A percentile compares a stretch with the other conserved stretches of the same genome.
Evolutionary conservation across 2,329 filamentous ascomycete genomes (phyloP).

Genomic region (Cladosporium sp.): DNA sequence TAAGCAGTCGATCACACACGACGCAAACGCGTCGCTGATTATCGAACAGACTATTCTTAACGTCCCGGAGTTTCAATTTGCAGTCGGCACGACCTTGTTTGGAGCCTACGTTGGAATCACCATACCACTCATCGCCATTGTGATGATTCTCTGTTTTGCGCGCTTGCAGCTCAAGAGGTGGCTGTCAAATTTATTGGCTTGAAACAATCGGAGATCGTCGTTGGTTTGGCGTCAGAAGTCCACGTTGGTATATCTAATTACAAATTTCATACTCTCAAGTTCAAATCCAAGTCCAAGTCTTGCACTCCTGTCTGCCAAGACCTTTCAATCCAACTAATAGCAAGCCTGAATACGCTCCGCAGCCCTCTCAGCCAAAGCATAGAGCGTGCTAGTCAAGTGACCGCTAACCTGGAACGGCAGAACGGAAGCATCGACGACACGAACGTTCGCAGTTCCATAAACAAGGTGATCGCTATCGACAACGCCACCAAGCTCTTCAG

Average conservation of each 20-base stretch:
- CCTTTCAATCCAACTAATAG: no score
- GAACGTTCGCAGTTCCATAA: constrained; percentile 21
- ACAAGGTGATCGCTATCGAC: constrained; percentile 24
- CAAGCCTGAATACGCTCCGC: constrained; percentile 13
- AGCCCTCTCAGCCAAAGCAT: constrained; percentile 27
- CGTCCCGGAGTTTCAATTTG: constrained; percentile 18
- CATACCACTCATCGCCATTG: constrained; percentile 16
- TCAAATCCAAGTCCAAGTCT: no score
- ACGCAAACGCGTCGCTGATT: neutral
- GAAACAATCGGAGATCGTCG: no score
- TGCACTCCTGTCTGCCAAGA: no score
- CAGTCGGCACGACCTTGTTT: constrained; percentile 16
- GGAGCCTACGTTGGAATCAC: constrained; percentile 19
- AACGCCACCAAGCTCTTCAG: constrained; percentile 17
- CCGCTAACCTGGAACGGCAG: constrained; percentile 22
- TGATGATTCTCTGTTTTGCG: constrained; percentile 15
- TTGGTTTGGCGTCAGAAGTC: no score
- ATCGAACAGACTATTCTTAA: constrained; percentile 17
- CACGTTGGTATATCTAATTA: no score
- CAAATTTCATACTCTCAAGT: no score
- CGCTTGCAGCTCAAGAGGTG: neutral
- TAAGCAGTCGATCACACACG: neutral
- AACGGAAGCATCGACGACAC: constrained; percentile 30
- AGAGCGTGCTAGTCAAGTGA: constrained; percentile 21
- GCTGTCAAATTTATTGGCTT: neutral